Conservation (phyloP, 2,329 filamentous ascomycete species). For the Arthrobotrys entomopaga region DNA sequence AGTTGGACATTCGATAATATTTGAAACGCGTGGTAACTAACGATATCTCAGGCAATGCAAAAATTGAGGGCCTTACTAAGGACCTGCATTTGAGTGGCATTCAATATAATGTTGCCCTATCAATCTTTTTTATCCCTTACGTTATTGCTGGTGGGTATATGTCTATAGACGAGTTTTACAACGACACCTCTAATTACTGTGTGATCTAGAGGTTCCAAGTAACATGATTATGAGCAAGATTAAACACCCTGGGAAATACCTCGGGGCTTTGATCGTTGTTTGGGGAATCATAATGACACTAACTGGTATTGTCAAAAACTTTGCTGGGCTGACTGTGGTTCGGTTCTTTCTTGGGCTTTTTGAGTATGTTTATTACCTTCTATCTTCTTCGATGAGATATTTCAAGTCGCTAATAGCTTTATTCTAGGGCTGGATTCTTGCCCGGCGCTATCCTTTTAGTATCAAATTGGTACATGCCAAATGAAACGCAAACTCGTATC, state of each 20-base stretch:
- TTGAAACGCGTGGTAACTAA: neutral
- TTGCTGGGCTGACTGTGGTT: conserved; percentile 59
- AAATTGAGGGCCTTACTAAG: conserved; percentile 31
- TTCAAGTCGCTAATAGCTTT: neutral
- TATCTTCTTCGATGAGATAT: neutral
- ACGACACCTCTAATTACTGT: neutral
- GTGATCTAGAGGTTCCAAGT: conserved; percentile 61
- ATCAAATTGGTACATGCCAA: conserved; percentile 74
- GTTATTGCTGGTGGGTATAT: conserved; percentile 15
- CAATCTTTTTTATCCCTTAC: conserved; percentile 38
- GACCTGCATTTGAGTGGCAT: conserved; percentile 36
- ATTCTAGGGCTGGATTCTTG: conserved; percentile 65
- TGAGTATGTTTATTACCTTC: conserved; percentile 15
- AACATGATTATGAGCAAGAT: conserved; percentile 63
- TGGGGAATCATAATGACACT: conserved; percentile 63
- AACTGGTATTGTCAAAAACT: conserved; percentile 59
- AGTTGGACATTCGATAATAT: neutral
- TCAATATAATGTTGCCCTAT: conserved; percentile 39
- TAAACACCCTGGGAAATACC: conserved; percentile 64
- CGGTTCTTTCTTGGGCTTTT: conserved; percentile 59
- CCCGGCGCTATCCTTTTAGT: conserved; percentile 73
- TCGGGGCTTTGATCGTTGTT: conserved; percentile 61
- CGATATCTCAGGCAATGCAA: conserved; percentile 23
- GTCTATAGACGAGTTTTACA: neutral
- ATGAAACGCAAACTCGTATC: conserved; percentile 68